Percentiles rank a stretch among this genome's conserved stretches.
These are phyloP conservation scores for Rhexocercosporidium sp. DNA, from an alignment of 2,329 filamentous ascomycete species.

Conservation along the genomic window DNA sequence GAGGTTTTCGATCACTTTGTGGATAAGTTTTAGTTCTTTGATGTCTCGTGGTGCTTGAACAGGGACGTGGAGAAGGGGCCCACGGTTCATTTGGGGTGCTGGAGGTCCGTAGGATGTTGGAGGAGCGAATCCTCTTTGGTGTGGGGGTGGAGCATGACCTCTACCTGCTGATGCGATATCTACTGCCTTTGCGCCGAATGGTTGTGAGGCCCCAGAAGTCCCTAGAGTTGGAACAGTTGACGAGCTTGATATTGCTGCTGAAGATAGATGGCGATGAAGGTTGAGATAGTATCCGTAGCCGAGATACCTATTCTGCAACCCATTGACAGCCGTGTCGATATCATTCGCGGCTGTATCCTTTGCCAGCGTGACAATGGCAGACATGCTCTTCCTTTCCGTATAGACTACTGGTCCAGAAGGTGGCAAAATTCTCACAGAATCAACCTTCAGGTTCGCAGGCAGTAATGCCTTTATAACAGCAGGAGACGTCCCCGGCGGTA, in stretches of 20 bases:
- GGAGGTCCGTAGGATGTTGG: slow-evolving; percentile 69
- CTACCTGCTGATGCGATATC: slow-evolving; percentile 48
- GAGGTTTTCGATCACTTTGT: slow-evolving; percentile 83
- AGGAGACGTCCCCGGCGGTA: slow-evolving; percentile 65
- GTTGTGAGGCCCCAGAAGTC: slow-evolving; percentile 56
- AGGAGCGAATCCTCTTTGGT: slow-evolving; percentile 73
- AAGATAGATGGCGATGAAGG: slow-evolving; percentile 83
- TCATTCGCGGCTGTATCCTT: slow-evolving; percentile 82
- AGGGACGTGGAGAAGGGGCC: slow-evolving; percentile 65
- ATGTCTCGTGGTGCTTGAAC: slow-evolving; percentile 80
- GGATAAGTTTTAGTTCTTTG: slow-evolving; percentile 80
- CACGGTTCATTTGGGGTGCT: slow-evolving; percentile 43
- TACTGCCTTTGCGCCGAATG: slow-evolving; percentile 78
- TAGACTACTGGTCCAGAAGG: slow-evolving; percentile 52
- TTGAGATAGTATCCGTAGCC: slow-evolving; percentile 84
- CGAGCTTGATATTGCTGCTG: slow-evolving; percentile 63
- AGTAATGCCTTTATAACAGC: slow-evolving; percentile 65
- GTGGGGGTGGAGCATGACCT: slow-evolving; percentile 54
- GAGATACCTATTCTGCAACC: slow-evolving; percentile 81
- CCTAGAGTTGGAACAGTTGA: slow-evolving; percentile 51
- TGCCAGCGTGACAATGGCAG: slow-evolving; percentile 81
- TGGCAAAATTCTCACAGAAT: slow-evolving; percentile 74
- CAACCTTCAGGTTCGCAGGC: slow-evolving; percentile 65
- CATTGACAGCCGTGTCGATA: slow-evolving; percentile 79
- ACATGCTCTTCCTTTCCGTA: slow-evolving; percentile 71